These are phyloP conservation scores for Pharnaceum exiguum DNA, from an alignment of 148 eudicot genomes.

Conservation along the genomic window DNA sequence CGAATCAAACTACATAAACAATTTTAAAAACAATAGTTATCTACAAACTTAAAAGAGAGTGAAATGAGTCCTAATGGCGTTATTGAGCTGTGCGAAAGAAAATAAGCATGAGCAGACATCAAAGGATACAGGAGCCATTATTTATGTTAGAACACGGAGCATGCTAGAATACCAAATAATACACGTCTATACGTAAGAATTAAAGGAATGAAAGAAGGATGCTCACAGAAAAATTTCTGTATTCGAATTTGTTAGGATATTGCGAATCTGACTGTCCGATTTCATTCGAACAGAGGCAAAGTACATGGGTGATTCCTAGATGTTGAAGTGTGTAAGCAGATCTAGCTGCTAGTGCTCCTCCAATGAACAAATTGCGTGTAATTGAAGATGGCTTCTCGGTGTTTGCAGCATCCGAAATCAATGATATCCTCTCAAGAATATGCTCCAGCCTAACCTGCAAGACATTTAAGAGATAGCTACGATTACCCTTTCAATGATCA, in stretches of 20 bases:
- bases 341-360: constrained; percentile 96
- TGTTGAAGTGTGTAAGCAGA: constrained; percentile 84
- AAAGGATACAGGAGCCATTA: too few relatives aligned
- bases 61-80: too few relatives aligned
- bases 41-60: too few relatives aligned
- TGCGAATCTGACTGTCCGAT: constrained; percentile 94
- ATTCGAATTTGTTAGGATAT: constrained; percentile 65
- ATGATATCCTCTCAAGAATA: constrained; percentile 83
- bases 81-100: too few relatives aligned
- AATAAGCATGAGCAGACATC: too few relatives aligned
- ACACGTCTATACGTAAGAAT: too few relatives aligned
- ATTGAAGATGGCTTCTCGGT: constrained; percentile 86
- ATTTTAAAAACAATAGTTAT: too few relatives aligned
- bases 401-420: constrained; percentile 92
- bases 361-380: constrained; percentile 62
- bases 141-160: too few relatives aligned
- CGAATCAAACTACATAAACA: too few relatives aligned
- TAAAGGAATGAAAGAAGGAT: neutral
- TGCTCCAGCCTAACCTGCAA: constrained; percentile 94
- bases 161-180: too few relatives aligned
- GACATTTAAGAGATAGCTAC: neutral
- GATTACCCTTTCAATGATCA: too few relatives aligned
- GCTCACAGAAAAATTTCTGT: constrained; percentile 64
- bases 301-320: constrained; percentile 78
- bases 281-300: constrained; percentile 95